Percentiles rank a stretch among this genome's conserved stretches.
phyloP scores from a whole-genome alignment of 2,329 filamentous ascomycete genomes.

The Paecilomyces niveus region DNA sequence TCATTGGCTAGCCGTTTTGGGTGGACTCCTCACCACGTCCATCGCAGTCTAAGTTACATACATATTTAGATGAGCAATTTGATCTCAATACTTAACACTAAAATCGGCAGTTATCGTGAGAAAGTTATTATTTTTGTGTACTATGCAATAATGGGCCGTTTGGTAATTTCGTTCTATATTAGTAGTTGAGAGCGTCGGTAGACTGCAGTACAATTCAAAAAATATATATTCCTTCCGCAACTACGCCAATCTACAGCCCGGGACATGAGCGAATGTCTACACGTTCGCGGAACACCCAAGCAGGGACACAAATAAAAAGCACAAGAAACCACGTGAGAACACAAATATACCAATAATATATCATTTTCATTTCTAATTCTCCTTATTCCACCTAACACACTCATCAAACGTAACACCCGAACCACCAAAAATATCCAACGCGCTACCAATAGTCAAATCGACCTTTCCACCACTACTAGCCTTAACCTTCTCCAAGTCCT shows the following conservation, averaged over 20 bases:
- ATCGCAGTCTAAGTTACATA: no score
- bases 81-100: no score
- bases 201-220: no score
- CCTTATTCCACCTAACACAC: slow-evolving; percentile 77
- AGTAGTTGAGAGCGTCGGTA: no score
- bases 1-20: neutral
- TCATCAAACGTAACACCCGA: slow-evolving; percentile 79
- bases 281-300: neutral
- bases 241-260: no score
- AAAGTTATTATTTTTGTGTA: no score
- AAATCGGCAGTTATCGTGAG: no score
- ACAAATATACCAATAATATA: neutral
- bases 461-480: slow-evolving; percentile 70
- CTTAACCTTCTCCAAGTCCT: slow-evolving; percentile 78
- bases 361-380: slow-evolving; percentile 5
- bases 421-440: slow-evolving; percentile 91
- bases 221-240: no score
- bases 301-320: neutral
- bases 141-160: no score
- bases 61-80: no score
- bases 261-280: no score
- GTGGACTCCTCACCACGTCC: neutral
- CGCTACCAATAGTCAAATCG: slow-evolving; percentile 93
- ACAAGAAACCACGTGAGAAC: neutral
- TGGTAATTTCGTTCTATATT: no score